Evolutionary conservation across 495 filamentous ascomycete species (phyloP).

Genomic region (Penicillium robsamsonii): DNA sequence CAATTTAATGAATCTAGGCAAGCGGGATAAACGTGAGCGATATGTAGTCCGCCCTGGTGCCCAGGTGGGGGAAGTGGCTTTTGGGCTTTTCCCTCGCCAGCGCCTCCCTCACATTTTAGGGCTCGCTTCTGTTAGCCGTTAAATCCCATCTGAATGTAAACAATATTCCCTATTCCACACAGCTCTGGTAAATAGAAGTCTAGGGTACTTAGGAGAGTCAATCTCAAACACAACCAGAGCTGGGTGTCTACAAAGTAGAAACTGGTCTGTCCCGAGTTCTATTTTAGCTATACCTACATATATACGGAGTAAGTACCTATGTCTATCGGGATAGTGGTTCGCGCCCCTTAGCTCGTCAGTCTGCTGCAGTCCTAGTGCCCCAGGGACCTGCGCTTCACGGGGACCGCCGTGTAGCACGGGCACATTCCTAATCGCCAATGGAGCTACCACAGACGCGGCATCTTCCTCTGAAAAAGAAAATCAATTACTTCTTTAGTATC

Average conservation of each 20-base stretch:
- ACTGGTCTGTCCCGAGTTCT: neutral
- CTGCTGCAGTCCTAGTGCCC: neutral
- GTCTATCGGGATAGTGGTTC: neutral
- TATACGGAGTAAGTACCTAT: neutral
- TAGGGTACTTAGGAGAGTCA: neutral
- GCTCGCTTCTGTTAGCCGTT: neutral
- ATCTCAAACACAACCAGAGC: neutral
- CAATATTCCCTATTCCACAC: neutral
- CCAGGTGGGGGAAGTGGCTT: neutral
- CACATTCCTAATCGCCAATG: neutral
- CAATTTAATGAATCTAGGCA: neutral
- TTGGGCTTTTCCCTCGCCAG: neutral
- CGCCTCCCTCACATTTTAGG: neutral
- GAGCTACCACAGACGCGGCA: neutral
- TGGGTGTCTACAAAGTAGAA: neutral
- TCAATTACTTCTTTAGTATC: neutral
- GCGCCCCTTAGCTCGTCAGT: neutral
- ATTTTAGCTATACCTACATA: neutral
- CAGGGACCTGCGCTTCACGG: neutral
- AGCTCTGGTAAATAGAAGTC: neutral
- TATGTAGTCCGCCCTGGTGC: neutral
- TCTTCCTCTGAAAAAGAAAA: neutral
- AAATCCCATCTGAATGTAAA: neutral
- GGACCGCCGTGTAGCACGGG: neutral
- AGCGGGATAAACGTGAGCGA: neutral